Base-by-base conservation (phyloP, 2,329 filamentous ascomycete species). In the Colletotrichum cuscutae region DNA sequence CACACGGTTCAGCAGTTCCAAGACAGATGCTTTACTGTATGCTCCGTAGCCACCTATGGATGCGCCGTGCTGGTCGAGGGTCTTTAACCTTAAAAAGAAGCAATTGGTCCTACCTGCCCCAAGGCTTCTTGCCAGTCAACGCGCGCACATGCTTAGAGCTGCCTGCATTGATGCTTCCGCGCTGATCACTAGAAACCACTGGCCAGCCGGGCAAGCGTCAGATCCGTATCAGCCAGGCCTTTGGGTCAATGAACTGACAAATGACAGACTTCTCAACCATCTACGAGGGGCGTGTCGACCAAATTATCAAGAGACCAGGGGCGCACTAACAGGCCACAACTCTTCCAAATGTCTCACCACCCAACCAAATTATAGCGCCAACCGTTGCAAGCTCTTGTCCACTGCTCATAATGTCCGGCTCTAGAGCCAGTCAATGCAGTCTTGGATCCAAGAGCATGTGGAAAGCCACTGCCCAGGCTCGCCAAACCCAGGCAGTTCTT, bases 1-100 rank as follows among this genome's bases (percentile, higher is more conserved):
- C 49, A 59, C 68, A 71, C 68, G 68, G 68, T 62, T 71, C 68
- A 71, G 68, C 63, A 19, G 68, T 71, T 71, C 64, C 32, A 24
- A 49, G 4, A 15, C 24, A 3, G 13, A 65, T 62, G 46, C 42
- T 37, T 9, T 59, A 22, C 57, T 59, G 11, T n/a, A 19, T 42
- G 13, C 6, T 35, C 32, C 32, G n/a, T 59, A 15, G 54, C 32
- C 30, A 61, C 13, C 24, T 19, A 32, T 13, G 12, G 35, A 42
- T 42, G 13, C 22, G 7, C n/a, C 28, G 26, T 24, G 7, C 7
- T 53, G n/a, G 9, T 37, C 30, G 22, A 53, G 28, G 30, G 28
- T 53, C 22, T 56, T 64, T 64, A 64, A 64, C 61, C 61, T 64
- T 56, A 54, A 64, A 64, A 37, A 54, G 15, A 32, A 30, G 19